Evolutionary conservation across 768 basidiomycete genomes (phyloP), one percentile per base, ranked within the genome.

Genomic region (Trametes cubensis): DNA sequence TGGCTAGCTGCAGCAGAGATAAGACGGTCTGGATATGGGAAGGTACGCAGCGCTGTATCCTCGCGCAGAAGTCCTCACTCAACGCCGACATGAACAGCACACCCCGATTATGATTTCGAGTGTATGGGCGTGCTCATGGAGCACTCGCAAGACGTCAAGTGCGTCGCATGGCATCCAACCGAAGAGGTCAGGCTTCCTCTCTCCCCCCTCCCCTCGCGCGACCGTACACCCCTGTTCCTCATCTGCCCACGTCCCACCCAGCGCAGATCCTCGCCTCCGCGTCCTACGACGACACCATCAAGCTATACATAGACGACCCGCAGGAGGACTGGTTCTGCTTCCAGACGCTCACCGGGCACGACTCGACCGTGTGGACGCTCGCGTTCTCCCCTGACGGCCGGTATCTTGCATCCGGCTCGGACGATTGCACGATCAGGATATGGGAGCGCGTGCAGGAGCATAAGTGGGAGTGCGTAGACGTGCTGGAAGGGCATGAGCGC

Each of bases 21-120:
- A 99, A 98, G 78, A 93, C 94, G 6, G 95, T 98, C 0, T 98
- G 97, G 97, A 84, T 99, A 39, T 99, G 97, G 96, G 96, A 98
- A 82, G 94, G 95, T 90, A 71, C 69, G 78, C 28, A 45, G 18
- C 54, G 5, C 13, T 46, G 17, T 39, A 30, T 13, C 44, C 58
- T 49, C 45, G 1, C 34, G 18, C 28, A 28, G 2, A 17, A 26
- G 18, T 45, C 38, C 63, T 38, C 25, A 14, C 6, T 14, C 11
- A 48, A 14, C 21, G 6, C 20, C n/a, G 55, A 2, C 14, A 0
- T 41, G 50, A 8, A 8, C 66, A 95, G 95, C 91, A 2, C 89
- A 91, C 59, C 94, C 94, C 11, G 94, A 98, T 70, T 79, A 87
- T 15, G 95, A 98, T 67, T 97, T 96, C 63, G 95, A 98, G 69